Evolutionary conservation across 306 rosid species (phyloP).

Genomic region (Cicer yamashitae): DNA sequence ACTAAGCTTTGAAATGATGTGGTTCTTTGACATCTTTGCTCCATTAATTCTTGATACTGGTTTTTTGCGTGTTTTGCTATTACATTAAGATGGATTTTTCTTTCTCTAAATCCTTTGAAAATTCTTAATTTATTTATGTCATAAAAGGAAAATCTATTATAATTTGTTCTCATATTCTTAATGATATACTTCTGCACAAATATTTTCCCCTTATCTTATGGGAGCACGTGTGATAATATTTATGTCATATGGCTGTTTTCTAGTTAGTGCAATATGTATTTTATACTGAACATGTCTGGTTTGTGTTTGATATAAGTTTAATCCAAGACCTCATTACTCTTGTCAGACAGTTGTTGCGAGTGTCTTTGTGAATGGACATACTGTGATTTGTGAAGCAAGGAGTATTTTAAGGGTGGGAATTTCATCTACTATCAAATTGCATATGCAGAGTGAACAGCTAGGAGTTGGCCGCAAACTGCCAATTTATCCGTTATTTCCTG

Average conservation of each 20-base stretch:
- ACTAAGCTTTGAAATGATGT: background rate
- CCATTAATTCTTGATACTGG: background rate
- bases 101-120: background rate
- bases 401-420: slow-evolving; percentile 70
- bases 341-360: slow-evolving; percentile 75
- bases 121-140: background rate
- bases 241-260: background rate
- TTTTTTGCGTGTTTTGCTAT: background rate
- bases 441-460: slow-evolving; percentile 84
- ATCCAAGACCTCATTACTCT: slow-evolving; percentile 35
- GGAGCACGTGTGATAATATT: background rate
- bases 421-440: slow-evolving; percentile 70
- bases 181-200: slow-evolving; percentile 5
- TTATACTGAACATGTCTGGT: slow-evolving; percentile 15
- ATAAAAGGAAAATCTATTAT: background rate
- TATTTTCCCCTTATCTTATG: background rate
- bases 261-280: background rate
- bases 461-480: slow-evolving; percentile 80
- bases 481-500: slow-evolving; percentile 80
- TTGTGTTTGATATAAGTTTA: slow-evolving; percentile 40
- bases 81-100: slow-evolving; percentile 1
- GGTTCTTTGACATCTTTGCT: slow-evolving; percentile 1
- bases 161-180: background rate
- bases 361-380: slow-evolving; percentile 57
- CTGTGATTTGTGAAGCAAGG: slow-evolving; percentile 71